phyloP scores from a whole-genome alignment of 2,329 filamentous ascomycete genomes.

The Sporothrix mexicana region DNA sequence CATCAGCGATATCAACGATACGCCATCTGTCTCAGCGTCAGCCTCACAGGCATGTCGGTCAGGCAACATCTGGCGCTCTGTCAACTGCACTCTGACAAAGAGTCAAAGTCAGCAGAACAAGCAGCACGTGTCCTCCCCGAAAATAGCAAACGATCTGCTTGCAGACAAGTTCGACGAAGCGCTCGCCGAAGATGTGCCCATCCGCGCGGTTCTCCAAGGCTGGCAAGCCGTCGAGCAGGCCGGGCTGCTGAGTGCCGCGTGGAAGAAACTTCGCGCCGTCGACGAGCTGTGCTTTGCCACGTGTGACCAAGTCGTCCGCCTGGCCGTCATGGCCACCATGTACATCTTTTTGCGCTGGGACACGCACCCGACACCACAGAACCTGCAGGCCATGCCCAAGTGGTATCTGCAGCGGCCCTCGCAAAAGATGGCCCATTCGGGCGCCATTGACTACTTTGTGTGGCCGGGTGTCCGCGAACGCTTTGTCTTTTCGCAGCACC shows the following conservation, averaged over 20 bases:
- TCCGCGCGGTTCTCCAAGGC: not conserved
- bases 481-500: conserved; percentile 2
- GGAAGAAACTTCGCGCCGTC: conserved; percentile 8
- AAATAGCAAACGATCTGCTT: not conserved
- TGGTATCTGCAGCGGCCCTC: conserved; percentile 16
- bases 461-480: not conserved
- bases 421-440: conserved; percentile 6
- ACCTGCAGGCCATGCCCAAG: conserved; percentile 10
- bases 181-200: not conserved
- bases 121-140: not conserved
- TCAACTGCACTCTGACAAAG: conserved; percentile 17
- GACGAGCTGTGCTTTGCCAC: conserved; percentile 14
- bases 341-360: conserved; percentile 12
- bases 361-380: not conserved
- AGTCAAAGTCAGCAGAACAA: not conserved
- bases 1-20: not conserved
- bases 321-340: not conserved
- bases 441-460: conserved; percentile 12
- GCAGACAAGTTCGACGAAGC: not conserved
- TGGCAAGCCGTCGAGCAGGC: conserved; percentile 6
- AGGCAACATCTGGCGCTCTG: not conserved
- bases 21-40: not conserved
- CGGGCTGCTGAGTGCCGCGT: not conserved
- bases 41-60: not conserved
- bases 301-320: conserved; percentile 1